Evolutionary conservation across 1,284 basidiomycete genomes (phyloP).

Genomic region (Acaromyces ingoldii): DNA sequence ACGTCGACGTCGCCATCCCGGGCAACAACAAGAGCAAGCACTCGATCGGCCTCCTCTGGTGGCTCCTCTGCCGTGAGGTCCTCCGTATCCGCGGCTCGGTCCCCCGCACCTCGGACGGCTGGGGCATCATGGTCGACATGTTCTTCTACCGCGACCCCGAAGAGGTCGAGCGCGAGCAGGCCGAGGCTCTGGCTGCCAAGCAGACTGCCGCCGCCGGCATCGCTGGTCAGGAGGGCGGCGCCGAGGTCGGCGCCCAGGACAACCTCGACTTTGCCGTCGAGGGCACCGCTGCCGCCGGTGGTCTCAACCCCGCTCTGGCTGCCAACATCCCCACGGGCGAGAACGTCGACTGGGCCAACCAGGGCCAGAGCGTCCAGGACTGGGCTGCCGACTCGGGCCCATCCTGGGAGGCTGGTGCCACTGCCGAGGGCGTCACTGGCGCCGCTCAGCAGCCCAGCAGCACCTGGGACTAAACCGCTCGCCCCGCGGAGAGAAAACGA

Average conservation of each 20-base stretch:
- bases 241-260: constrained; percentile 16
- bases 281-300: constrained; percentile 72
- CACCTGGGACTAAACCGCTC: constrained; percentile 25
- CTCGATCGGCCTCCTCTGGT: constrained; percentile 97
- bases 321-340: constrained; percentile 39
- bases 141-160: constrained; percentile 99
- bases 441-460: constrained; percentile 16
- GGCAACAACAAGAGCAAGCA: constrained; percentile 99
- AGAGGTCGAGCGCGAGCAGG: constrained; percentile 93
- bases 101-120: constrained; percentile 80
- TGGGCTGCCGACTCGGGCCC: constrained; percentile 50
- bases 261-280: constrained; percentile 45
- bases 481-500: background rate
- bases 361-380: constrained; percentile 51
- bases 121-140: constrained; percentile 98
- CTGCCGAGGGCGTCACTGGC: constrained; percentile 12
- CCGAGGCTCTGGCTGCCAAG: constrained; percentile 68
- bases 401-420: constrained; percentile 69
- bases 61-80: constrained; percentile 95
- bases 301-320: constrained; percentile 58
- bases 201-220: constrained; percentile 56
- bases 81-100: constrained; percentile 90
- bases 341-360: constrained; percentile 73
- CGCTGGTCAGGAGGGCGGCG: constrained; percentile 37
- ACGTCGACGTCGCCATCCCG: constrained; percentile 96